Evolutionary conservation across 805 yeast genomes (phyloP), one percentile per base, ranked within the genome.

Genomic region (Nakazawaea laoshanensis): DNA sequence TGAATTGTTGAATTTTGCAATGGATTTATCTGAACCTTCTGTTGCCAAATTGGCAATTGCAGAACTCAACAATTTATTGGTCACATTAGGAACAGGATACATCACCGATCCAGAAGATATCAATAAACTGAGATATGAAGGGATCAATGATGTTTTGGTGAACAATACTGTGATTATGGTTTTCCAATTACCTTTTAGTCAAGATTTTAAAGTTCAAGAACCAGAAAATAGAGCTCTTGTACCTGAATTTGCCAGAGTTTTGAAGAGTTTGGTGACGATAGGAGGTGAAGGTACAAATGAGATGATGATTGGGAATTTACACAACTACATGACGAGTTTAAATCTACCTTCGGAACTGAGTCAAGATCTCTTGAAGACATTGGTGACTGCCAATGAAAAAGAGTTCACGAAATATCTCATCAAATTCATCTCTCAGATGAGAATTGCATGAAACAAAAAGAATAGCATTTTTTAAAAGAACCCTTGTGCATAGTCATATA

Each of bases 151-250:
- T 27, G 72, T 74, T 47, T 66, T 88, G 38, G 72, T 84, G 54
- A 74, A 77, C 32, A 78, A 77, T 42, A 64, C 75, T 18, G 68
- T 87, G 3, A 69, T 78, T 31, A 58, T 84, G 35, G 65, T 78
- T 22, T 82, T 86, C 60, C 88, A 85, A 52, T 61, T 86, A 30
- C 85, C 94, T n/a, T 77, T 84, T 51, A 77, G 80, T 44, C 70
- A 77, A 22, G 68, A 65, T 23, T 77, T 79, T 45, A 73, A 79
- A 47, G 59, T 77, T 30, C 73, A 74, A 42, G 95, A 87, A 52
- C 94, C 94, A 4, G 88, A 84, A 50, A 73, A 70, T 43, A 68
- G 89, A 47, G 66, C 77, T 38, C 66, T 83, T 24, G 77, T 86
- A 2, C 72, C 75, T 42, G 98, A 89, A 48, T 62, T 84, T 10